A percentile compares a stretch with the other conserved stretches of the same genome.
Conservation (phyloP, 768 basidiomycete genomes). For the Tephrocybe sp. region DNA sequence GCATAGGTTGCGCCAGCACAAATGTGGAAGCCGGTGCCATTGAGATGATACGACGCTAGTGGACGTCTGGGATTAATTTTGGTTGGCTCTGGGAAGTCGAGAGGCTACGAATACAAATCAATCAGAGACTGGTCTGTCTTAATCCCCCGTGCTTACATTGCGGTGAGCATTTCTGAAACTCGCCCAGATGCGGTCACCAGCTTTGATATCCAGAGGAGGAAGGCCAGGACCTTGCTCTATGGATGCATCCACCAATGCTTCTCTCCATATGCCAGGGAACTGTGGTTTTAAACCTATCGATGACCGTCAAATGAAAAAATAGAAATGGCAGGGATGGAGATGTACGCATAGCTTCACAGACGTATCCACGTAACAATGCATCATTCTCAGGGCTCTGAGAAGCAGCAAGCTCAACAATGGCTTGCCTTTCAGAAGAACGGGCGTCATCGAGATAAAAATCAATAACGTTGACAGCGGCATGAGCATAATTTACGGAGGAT, state of each 20-base stretch:
- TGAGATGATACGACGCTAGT: conserved; percentile 23
- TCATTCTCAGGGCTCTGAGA: conserved; percentile 30
- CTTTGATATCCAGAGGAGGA: no score
- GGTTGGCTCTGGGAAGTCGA: no score
- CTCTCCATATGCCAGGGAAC: no score
- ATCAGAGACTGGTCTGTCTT: no score
- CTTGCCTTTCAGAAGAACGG: conserved; percentile 35
- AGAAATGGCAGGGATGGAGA: conserved; percentile 2
- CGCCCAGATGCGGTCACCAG: no score
- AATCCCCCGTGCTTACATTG: no score
- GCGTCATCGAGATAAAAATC: conserved; percentile 51
- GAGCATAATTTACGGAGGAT: conserved; percentile 44
- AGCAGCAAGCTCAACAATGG: conserved; percentile 35
- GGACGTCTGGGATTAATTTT: conserved; percentile 38
- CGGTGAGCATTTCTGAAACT: no score
- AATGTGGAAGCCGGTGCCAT: conserved; percentile 38
- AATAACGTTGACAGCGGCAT: conserved; percentile 46
- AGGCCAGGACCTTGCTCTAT: no score
- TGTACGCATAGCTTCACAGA: no score
- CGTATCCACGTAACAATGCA: conserved; percentile 45
- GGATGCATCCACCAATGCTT: no score
- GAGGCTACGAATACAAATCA: conserved; percentile 47
- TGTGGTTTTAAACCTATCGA: no score
- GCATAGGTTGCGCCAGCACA: conserved; percentile 36
- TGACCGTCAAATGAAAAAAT: conserved; percentile 33